Evolutionary conservation across 2,329 filamentous ascomycete genomes (phyloP), one percentile per base, ranked within the genome.

Genomic region (Fusarium circinatum): DNA sequence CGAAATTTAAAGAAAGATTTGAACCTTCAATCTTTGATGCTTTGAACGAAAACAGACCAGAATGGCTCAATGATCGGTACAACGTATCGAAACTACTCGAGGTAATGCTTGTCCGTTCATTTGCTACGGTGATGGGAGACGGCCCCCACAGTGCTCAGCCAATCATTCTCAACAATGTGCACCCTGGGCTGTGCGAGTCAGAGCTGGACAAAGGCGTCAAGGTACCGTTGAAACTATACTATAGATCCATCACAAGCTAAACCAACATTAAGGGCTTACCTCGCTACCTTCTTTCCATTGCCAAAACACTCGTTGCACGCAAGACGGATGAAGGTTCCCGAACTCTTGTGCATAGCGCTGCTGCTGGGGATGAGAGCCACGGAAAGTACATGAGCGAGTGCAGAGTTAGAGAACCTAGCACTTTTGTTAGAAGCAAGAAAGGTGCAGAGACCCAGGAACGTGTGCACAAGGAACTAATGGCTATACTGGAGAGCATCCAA

Each of bases 161-260:
- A 17, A 42, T 42, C 6, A 42, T 42, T 17, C 7, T 42, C 1
- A 42, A 42, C 6, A 42, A 42, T 11, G 41, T 42, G 4, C 22
- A 42, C 14, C 41, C 41, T 15, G 41, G 41, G 4, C 6, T 42
- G 6, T 42, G 41, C n/a, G 41, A 42, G 41, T 42, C 41, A 5
- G 41, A 42, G 41, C 41, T 42, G n/a, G 41, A 24, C 14, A 42
- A 42, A 1, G 41, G 24, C 9, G 41, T 42, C 14, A 42, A 42
- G n/a, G 41, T 11, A 42, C 1, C 0, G 14, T 24, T 11, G 0
- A 17, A 34, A 8, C 32, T 0, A 8, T 34, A 1, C 14, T 15
- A 15, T 34, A 6, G 14, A 15, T 34, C 14, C 14, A 34, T 3
- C 32, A 34, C 5, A 34, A 15, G 7, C 41, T 24, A 11, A 42